Evolutionary conservation across 331 rosid species (phyloP), one percentile per base, ranked within the genome.

Genomic region (Erythrophleum ivorense): DNA sequence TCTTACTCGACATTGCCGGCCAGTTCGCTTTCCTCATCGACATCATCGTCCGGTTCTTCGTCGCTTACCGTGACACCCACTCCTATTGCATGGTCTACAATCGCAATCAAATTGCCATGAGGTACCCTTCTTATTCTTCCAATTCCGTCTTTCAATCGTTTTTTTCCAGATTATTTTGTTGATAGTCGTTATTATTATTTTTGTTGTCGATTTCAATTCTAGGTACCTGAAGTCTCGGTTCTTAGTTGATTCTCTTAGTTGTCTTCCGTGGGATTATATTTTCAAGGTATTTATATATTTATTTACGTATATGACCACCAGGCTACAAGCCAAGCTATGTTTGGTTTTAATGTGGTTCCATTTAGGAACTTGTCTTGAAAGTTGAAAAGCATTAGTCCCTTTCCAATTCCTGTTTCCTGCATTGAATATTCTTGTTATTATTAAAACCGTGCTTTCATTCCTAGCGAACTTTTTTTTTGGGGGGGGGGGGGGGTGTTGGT

Each of bases 261-360:
- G 93, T 50, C 36, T 91, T 2, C 96, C 96, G 29, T 91, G 96
- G 96, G 96, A 91, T 83, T 88, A 88, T 54, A 88, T 91, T 52
- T 91, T 74, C 88, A 91, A 89, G 87, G 90, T 87, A 72, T 8
- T 2, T 19, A 11, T 6, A 11, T 5, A 7, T 14, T 46, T 14
- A 9, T 21, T 72, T 55, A 6, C 7, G 19, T 41, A 66, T 40
- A 40, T 24, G 16, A 40, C 7, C 16, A 64, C 6, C 48, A 6
- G 48, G 11, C 48, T 36, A 12, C 69, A 13, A 5, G 68, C 43
- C 68, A 62, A 34, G 4, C 36, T 69, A 15, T 64, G 70, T 0
- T 72, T 13, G 48, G 48, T 38, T 55, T 55, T 6, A 59, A 2
- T 74, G 14, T 70, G 12, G 10, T 46, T 14, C 9, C 53, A 68